Conservation (phyloP, 192 early-diverging fungal genomes). For the Obelidium mucronatum region DNA sequence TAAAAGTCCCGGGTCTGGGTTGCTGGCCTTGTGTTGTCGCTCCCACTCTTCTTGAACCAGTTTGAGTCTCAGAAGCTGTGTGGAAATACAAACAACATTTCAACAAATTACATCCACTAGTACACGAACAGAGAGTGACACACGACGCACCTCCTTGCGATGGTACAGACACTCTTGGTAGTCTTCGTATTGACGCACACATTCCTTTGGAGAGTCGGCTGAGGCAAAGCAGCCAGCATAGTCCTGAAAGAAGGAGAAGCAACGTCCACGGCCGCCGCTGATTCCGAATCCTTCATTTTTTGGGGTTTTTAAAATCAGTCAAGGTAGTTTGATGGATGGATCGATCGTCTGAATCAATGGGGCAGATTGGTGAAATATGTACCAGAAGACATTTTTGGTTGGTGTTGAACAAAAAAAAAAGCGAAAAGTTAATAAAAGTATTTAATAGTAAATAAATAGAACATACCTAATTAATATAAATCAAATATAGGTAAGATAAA, state of each 20-base stretch:
- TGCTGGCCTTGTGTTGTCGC: conserved; percentile 22
- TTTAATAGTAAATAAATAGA: too few relatives aligned
- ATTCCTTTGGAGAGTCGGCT: conserved; percentile 79
- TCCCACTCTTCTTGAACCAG: conserved; percentile 36
- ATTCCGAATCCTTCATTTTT: conserved; percentile 76
- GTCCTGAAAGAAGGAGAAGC: conserved; percentile 97
- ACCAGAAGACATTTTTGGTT: too few relatives aligned
- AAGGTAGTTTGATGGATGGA: too few relatives aligned
- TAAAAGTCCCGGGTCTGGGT: neutral
- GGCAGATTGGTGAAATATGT: too few relatives aligned
- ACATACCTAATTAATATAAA: too few relatives aligned
- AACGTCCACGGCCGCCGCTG: conserved; percentile 84
- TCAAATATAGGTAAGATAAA: too few relatives aligned
- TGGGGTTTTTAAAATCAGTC: too few relatives aligned
- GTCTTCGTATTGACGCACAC: conserved; percentile 83
- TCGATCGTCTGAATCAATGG: too few relatives aligned
- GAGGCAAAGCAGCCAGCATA: conserved; percentile 92
- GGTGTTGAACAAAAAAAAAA: too few relatives aligned
- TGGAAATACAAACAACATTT: neutral
- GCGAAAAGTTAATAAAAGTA: too few relatives aligned
- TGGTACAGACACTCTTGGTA: conserved; percentile 97
- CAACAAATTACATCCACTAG: neutral
- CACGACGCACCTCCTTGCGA: conserved; percentile 86
- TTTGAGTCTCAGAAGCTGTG: conserved; percentile 37
- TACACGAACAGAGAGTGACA: conserved; percentile 32